These are phyloP conservation scores for Nitzschia sp. DNA, from an alignment of 108 stramenopile genomes.

Conservation along the genomic window DNA sequence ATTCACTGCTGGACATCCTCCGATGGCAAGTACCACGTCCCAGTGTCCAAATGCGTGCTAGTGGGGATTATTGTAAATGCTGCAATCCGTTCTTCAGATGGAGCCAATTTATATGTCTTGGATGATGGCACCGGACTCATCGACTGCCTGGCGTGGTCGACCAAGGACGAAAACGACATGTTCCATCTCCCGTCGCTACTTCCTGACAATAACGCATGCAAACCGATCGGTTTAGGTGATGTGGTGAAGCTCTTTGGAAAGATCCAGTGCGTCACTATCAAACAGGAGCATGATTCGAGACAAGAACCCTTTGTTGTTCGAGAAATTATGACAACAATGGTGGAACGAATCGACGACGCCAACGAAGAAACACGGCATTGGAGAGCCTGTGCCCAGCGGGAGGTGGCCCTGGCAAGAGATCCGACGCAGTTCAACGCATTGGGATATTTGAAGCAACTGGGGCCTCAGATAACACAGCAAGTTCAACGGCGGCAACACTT, in stretches of 20 bases:
- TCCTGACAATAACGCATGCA: background rate
- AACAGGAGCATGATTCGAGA: background rate
- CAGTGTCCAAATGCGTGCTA: constrained; percentile 67
- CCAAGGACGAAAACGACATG: constrained; percentile 10
- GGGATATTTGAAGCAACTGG: constrained; percentile 19
- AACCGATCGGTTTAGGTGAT: constrained; percentile 50
- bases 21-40: constrained; percentile 24
- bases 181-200: constrained; percentile 34
- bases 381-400: constrained; percentile 10
- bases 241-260: constrained; percentile 58
- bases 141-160: constrained; percentile 70
- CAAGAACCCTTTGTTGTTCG: constrained; percentile 3
- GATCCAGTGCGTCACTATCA: constrained; percentile 50
- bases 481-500: constrained; percentile 25
- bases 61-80: constrained; percentile 63
- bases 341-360: constrained; percentile 14
- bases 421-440: constrained; percentile 11
- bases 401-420: background rate
- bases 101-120: constrained; percentile 55
- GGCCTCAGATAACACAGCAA: constrained; percentile 25
- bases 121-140: constrained; percentile 89
- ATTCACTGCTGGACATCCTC: constrained; percentile 55
- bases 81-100: constrained; percentile 47
- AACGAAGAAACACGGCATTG: constrained; percentile 30
- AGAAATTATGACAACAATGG: constrained; percentile 20